A percentile compares a stretch with the other conserved stretches of the same genome.
These are phyloP conservation scores for Suillus discolor DNA, from an alignment of 768 basidiomycete genomes.

Conservation along the genomic window DNA sequence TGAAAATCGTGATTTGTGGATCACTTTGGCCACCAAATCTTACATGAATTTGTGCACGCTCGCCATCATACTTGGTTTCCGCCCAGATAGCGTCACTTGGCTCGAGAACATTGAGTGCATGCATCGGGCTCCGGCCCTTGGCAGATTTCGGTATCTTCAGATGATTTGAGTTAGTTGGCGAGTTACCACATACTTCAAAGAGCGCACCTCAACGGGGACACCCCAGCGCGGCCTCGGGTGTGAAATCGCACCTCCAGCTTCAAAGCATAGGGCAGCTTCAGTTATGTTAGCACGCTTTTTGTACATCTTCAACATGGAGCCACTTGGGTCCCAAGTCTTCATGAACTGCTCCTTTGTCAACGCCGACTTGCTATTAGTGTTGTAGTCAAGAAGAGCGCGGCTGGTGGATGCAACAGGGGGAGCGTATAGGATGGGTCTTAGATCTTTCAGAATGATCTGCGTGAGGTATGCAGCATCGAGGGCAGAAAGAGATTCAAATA, in stretches of 20 bases:
- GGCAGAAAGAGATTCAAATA: slow-evolving; percentile 65
- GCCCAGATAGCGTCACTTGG: slow-evolving; percentile 57
- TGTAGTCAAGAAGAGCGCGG: slow-evolving; percentile 54
- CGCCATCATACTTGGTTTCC: slow-evolving; percentile 95
- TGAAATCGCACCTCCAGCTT: slow-evolving; percentile 31
- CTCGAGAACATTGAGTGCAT: slow-evolving; percentile 50
- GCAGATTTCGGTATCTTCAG: slow-evolving; percentile 78
- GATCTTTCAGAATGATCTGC: slow-evolving; percentile 88
- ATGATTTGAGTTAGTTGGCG: neutral
- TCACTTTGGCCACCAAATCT: slow-evolving; percentile 41
- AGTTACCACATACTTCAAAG: neutral
- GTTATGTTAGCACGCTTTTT: slow-evolving; percentile 59
- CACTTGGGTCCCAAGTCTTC: slow-evolving; percentile 68
- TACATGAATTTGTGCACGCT: slow-evolving; percentile 92
- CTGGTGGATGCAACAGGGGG: slow-evolving; percentile 49
- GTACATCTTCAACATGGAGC: slow-evolving; percentile 55
- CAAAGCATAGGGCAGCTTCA: slow-evolving; percentile 50
- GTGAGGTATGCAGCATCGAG: slow-evolving; percentile 69
- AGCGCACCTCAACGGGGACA: slow-evolving; percentile 59
- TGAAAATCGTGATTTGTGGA: slow-evolving; percentile 73
- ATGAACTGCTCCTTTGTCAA: slow-evolving; percentile 68
- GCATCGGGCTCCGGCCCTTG: slow-evolving; percentile 65
- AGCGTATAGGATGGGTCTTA: slow-evolving; percentile 79
- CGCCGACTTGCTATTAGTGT: slow-evolving; percentile 54
- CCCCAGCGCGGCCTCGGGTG: slow-evolving; percentile 50